Conservation (phyloP, 495 filamentous ascomycete species). For the Trypethelium eluteriae region DNA sequence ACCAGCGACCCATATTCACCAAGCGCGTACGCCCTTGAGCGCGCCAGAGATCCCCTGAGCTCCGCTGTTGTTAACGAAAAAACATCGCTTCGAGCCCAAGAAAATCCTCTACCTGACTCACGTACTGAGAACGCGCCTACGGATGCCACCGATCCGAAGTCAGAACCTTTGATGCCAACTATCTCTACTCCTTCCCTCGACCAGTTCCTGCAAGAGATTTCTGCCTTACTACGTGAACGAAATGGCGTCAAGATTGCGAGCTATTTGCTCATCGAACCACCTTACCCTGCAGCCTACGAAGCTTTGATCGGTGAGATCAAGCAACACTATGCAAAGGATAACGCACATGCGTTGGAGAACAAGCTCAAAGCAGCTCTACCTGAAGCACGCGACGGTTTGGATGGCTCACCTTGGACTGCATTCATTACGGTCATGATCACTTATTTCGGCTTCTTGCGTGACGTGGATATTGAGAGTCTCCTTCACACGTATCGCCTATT, state of each 20-base stretch:
- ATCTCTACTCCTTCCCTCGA: conserved; percentile 42
- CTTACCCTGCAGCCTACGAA: conserved; percentile 56
- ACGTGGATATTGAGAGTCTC: conserved; percentile 60
- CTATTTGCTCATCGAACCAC: conserved; percentile 58
- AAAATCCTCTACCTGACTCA: background rate
- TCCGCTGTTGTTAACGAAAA: background rate
- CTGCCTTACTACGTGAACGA: conserved; percentile 45
- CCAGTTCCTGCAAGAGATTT: conserved; percentile 49
- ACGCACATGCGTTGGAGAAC: conserved; percentile 49
- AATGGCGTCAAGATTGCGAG: conserved; percentile 50
- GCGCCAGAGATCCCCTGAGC: background rate
- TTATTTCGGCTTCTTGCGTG: conserved; percentile 71
- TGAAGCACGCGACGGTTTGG: conserved; percentile 45
- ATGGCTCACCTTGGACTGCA: conserved; percentile 61
- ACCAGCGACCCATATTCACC: background rate
- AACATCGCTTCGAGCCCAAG: background rate
- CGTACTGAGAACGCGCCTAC: background rate
- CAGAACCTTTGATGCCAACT: background rate
- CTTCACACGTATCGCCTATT: conserved; percentile 67
- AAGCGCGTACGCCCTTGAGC: background rate
- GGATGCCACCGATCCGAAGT: conserved; percentile 1
- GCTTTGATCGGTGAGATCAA: conserved; percentile 60
- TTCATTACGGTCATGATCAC: conserved; percentile 70
- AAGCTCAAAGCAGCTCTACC: conserved; percentile 51
- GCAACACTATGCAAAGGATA: conserved; percentile 44